These are phyloP conservation scores for Trichophyton equinum DNA, from an alignment of 2,329 filamentous ascomycete species.

Conservation along the genomic window DNA sequence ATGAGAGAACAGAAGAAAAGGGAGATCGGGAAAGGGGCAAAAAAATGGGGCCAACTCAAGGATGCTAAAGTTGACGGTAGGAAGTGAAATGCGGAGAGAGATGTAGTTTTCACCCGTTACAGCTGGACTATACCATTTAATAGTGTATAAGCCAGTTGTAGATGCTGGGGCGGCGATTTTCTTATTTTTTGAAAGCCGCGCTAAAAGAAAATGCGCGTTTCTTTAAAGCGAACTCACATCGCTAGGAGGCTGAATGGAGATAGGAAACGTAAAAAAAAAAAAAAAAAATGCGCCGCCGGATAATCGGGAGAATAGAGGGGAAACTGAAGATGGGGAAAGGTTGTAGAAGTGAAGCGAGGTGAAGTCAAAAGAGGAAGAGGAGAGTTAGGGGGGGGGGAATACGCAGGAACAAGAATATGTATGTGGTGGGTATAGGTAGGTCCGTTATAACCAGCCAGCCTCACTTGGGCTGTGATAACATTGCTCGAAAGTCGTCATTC, in stretches of 20 bases:
- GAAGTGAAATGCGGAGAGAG: not conserved
- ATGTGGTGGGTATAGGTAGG: not conserved
- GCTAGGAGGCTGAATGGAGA: not conserved
- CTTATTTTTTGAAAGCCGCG: not conserved
- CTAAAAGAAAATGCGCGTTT: not conserved
- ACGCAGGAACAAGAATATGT: not conserved
- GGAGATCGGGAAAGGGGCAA: not conserved
- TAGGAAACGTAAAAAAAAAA: not conserved
- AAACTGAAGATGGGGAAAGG: not conserved
- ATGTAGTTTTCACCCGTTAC: not conserved
- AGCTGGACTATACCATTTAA: not conserved
- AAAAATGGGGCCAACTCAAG: not conserved
- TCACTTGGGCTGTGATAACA: slow-evolving; percentile 26
- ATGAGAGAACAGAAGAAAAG: not conserved
- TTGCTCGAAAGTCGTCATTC: slow-evolving; percentile 45
- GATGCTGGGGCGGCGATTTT: not conserved
- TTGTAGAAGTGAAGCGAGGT: not conserved
- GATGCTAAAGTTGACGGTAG: not conserved
- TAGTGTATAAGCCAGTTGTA: not conserved
- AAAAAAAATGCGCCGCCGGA: not conserved
- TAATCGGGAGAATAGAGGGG: not conserved
- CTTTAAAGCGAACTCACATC: not conserved
- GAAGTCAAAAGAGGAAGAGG: not conserved
- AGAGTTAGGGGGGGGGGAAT: not conserved
- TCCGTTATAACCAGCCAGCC: not conserved